A percentile compares a stretch with the other conserved stretches of the same genome.
Conservation (phyloP, 2,329 filamentous ascomycete species). For the Microsporum ferrugineum region DNA sequence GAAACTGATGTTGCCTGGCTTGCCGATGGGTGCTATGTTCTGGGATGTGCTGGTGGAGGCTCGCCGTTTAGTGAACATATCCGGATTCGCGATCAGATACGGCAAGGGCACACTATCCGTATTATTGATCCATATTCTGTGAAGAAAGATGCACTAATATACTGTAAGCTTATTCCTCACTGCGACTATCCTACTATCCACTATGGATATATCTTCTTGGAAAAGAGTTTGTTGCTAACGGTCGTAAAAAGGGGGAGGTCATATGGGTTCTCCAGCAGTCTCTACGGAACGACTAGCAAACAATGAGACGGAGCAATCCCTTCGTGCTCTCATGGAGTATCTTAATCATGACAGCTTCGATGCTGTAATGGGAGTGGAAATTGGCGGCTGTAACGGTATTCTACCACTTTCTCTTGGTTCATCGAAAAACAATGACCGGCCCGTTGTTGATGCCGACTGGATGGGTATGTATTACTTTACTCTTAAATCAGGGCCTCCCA, state of each 20-base stretch:
- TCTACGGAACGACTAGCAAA: conserved; percentile 49
- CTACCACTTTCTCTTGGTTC: conserved; percentile 48
- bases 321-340: conserved; percentile 43
- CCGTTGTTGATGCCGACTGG: conserved; percentile 36
- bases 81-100: conserved; percentile 31
- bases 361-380: conserved; percentile 52
- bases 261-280: conserved; percentile 50
- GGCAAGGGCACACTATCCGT: conserved; percentile 30
- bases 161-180: conserved; percentile 31
- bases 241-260: conserved; percentile 39
- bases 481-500: conserved; percentile 14
- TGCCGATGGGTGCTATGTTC: conserved; percentile 38
- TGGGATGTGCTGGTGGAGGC: conserved; percentile 40
- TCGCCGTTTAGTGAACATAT: conserved; percentile 37
- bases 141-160: conserved; percentile 35
- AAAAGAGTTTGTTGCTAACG: neutral
- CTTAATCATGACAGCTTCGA: conserved; percentile 37
- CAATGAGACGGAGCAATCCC: conserved; percentile 39
- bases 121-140: conserved; percentile 35
- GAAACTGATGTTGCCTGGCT: conserved; percentile 38
- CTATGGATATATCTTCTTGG: no score
- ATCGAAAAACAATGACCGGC: conserved; percentile 40
- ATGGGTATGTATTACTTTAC: conserved; percentile 28
- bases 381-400: conserved; percentile 56
- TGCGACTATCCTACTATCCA: no score